phyloP scores from a whole-genome alignment of 352 stramenopile genomes.

The Globisporangium megalacanthum region DNA sequence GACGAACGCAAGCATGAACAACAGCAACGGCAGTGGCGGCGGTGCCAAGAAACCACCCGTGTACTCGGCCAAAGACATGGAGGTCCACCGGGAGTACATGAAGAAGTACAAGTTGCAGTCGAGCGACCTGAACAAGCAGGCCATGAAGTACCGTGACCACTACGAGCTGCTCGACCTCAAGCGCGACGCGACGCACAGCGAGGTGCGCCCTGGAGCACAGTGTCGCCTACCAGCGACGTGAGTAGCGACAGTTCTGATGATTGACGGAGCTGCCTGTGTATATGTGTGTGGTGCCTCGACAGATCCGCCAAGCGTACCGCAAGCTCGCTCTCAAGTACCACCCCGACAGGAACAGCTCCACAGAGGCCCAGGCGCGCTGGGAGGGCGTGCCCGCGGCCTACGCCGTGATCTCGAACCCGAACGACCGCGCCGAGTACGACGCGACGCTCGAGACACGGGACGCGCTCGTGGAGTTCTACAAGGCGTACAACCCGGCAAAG shows the following conservation, averaged over 20 bases:
- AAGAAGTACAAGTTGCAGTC: slow-evolving; percentile 86
- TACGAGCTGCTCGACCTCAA: slow-evolving; percentile 64
- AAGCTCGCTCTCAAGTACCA: slow-evolving; percentile 26
- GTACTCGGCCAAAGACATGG: slow-evolving; percentile 70
- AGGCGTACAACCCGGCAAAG: slow-evolving; percentile 78
- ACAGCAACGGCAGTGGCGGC: slow-evolving; percentile 3
- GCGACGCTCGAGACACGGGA: slow-evolving; percentile 70
- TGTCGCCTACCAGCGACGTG: too few species aligned
- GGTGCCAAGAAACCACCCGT: slow-evolving; percentile 10
- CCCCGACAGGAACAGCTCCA: slow-evolving; percentile 89
- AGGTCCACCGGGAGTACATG: slow-evolving; percentile 84
- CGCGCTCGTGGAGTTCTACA: slow-evolving; percentile 79
- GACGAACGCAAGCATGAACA: slow-evolving; percentile 4
- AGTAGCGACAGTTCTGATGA: too few species aligned
- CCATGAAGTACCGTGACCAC: slow-evolving; percentile 73
- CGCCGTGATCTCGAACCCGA: slow-evolving; percentile 69
- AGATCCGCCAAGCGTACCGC: slow-evolving; percentile 77
- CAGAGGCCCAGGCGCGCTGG: slow-evolving; percentile 62
- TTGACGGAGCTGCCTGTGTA: too few species aligned
- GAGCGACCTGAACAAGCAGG: slow-evolving; percentile 46
- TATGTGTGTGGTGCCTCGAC: neutral
- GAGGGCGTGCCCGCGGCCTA: slow-evolving; percentile 75
- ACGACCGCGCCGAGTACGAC: slow-evolving; percentile 75
- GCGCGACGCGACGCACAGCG: slow-evolving; percentile 56
- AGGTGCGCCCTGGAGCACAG: slow-evolving; percentile 23